Conservation (phyloP, 108 stramenopile genomes). For the Thalassiosira profunda region DNA sequence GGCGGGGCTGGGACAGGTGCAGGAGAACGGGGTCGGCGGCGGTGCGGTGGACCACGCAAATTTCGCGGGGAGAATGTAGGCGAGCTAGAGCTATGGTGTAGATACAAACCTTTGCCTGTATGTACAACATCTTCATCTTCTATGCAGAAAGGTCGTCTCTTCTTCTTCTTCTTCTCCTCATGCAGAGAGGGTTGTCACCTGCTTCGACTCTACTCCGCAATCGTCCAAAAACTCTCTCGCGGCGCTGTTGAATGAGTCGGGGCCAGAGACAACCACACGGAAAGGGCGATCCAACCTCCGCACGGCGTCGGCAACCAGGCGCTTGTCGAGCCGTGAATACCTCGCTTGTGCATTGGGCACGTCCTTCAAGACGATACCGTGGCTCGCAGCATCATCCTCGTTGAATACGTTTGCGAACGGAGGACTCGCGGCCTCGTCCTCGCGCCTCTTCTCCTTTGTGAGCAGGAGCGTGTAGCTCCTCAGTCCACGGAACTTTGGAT, state of each 20-base stretch:
- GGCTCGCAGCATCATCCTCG: background rate
- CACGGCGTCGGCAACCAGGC: background rate
- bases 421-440: background rate
- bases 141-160: too few species aligned
- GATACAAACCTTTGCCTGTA: too few species aligned
- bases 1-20: slow-evolving; percentile 12
- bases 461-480: slow-evolving; percentile 10
- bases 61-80: slow-evolving; percentile 71
- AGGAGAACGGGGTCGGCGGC: slow-evolving; percentile 19
- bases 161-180: background rate
- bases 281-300: background rate
- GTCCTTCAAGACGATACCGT: background rate
- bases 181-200: slow-evolving; percentile 7
- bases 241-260: slow-evolving; percentile 10
- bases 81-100: too few species aligned
- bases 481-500: slow-evolving; percentile 4
- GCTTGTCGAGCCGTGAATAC: background rate
- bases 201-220: background rate
- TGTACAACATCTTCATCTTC: too few species aligned
- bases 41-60: slow-evolving; percentile 57
- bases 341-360: background rate
- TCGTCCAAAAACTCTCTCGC: slow-evolving; percentile 10
- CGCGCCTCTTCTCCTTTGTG: background rate
- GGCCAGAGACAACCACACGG: slow-evolving; percentile 28
- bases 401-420: background rate